Evolutionary conservation across 148 eudicot genomes (phyloP).

Genomic region (Chenopodium formosanum): DNA sequence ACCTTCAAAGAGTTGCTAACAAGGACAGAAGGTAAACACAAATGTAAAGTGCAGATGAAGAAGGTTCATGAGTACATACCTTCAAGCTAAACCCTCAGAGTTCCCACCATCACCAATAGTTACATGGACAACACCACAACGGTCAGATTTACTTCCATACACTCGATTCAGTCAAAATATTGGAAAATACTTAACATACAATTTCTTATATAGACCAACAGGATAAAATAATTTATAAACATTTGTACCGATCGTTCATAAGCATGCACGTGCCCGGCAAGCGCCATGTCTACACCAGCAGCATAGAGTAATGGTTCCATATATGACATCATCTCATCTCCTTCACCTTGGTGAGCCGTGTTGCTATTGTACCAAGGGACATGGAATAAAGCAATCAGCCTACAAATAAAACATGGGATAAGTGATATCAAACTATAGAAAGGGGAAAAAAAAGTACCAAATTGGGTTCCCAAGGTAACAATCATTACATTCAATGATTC

Average conservation of each 20-base stretch:
- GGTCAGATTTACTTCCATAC: constrained; percentile 55
- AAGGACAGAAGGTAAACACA: not conserved
- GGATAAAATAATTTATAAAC: not conserved
- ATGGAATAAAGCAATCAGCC: constrained; percentile 81
- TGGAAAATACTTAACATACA: not conserved
- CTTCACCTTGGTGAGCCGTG: constrained; percentile 91
- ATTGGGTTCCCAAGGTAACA: not conserved
- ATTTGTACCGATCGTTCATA: constrained; percentile 48
- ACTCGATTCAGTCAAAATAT: constrained; percentile 57
- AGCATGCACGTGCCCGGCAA: too few relatives aligned
- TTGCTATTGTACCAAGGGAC: constrained; percentile 98
- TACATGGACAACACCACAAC: constrained; percentile 90
- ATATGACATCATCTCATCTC: constrained; percentile 50
- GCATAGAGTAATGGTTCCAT: too few relatives aligned
- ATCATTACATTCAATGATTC: not conserved
- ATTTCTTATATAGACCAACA: not conserved
- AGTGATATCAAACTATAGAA: constrained; percentile 2
- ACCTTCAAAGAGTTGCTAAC: not conserved
- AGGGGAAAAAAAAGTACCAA: not conserved
- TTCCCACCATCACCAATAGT: constrained; percentile 99
- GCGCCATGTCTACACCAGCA: too few relatives aligned
- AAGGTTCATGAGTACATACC: constrained; percentile 35
- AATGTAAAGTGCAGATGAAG: not conserved
- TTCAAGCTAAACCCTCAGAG: constrained; percentile 81
- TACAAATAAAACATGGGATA: constrained; percentile 27